Evolutionary conservation across 1,284 basidiomycete species (phyloP).

Genomic region (Pisolithus thermaeus): DNA sequence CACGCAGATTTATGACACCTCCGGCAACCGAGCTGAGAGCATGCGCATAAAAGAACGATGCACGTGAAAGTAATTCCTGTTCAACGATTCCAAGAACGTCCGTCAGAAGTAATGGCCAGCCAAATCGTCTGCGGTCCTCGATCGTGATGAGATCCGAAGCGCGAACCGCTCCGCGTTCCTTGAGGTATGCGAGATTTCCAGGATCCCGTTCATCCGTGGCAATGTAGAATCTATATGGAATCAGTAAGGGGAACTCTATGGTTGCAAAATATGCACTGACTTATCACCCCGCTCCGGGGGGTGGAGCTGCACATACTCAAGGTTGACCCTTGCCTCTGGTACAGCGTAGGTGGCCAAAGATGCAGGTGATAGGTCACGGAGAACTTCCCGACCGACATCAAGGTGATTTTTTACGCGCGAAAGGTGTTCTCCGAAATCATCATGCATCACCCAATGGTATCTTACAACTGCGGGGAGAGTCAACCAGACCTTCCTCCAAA

Average conservation of each 20-base stretch:
- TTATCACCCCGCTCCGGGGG: conserved; percentile 20
- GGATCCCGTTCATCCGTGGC: conserved; percentile 44
- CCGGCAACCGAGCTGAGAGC: conserved; percentile 40
- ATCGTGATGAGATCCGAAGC: conserved; percentile 37
- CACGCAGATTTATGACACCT: conserved; percentile 37
- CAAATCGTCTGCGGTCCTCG: conserved; percentile 37
- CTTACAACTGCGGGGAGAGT: conserved; percentile 23
- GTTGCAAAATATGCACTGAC: conserved; percentile 13
- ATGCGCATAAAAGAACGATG: conserved; percentile 42
- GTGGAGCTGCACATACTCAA: conserved; percentile 7
- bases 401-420: conserved; percentile 32
- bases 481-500: conserved; percentile 13
- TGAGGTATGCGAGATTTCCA: conserved; percentile 31
- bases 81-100: conserved; percentile 44
- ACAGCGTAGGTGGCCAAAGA: conserved; percentile 25
- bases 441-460: conserved; percentile 34
- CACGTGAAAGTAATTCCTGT: conserved; percentile 36
- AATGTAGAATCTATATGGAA: conserved; percentile 36
- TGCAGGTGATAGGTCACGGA: conserved; percentile 18
- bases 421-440: conserved; percentile 32
- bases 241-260: conserved; percentile 4
- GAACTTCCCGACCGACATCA: conserved; percentile 25
- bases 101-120: conserved; percentile 40
- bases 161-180: conserved; percentile 28
- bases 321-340: conserved; percentile 23